Evolutionary conservation across 2,329 filamentous ascomycete genomes (phyloP), one percentile per base, ranked within the genome.

Genomic region (Cercospora sesami): DNA sequence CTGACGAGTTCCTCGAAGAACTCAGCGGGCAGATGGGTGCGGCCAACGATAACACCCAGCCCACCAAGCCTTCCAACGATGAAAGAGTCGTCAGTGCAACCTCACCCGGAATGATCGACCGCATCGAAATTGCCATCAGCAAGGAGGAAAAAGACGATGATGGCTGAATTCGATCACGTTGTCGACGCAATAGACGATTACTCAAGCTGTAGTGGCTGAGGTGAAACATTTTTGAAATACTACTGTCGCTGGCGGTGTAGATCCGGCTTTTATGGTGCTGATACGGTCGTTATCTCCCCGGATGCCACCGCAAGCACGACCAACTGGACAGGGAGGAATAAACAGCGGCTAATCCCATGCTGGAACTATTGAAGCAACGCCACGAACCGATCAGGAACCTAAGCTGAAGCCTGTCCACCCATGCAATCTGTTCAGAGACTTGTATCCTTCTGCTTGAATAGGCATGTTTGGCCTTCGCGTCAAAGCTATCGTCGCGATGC

Each of bases 1-100:
- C 91, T 36, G 90, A 92, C 73, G 86, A 81, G 70, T 95, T 95
- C 78, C 78, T 96, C 73, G 86, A 89, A 64, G 86, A 85, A 18
- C 78, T 91, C 68, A 81, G 75, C 16, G 74, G 70, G 59, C 77
- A 79, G 67, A 68, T 81, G 70, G 53, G 57, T 16, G 26, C 28
- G 7, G 16, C 21, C 9, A 61, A 48, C 3, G 21, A 61, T 26
- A 18, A 42, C 23, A 16, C 21, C n/a, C 55, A 18, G 28, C 30
- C 16, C 31, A 23, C 30, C 14, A 26, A 53, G 48, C 48, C 48
- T 26, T 30, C 48, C 26, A 16, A 16, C 3, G 7, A 28, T 28
- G 48, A 53, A 16, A 30, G 23, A 53, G 48, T n/a, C 48, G 48
- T 53, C 48, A 53, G 48, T 26, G 12, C 23, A 5, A 26, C 48